phyloP scores from a whole-genome alignment of 2,329 filamentous ascomycete species.

The Xylaria sp. region DNA sequence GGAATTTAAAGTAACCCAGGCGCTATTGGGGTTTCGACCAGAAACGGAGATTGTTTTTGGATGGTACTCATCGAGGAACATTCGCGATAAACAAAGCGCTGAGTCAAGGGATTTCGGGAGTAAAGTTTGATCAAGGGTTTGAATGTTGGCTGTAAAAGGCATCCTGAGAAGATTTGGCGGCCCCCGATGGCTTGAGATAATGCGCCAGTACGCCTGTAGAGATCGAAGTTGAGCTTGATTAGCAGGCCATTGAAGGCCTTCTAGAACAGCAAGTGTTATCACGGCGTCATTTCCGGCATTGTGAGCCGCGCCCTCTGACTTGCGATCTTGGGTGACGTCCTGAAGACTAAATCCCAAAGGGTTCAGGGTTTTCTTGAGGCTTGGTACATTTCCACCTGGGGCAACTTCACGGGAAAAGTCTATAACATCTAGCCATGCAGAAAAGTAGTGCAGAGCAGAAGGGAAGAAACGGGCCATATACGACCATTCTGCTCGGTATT shows the following conservation, averaged over 20 bases:
- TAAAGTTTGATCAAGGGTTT: conserved; percentile 19
- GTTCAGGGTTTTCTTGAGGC: conserved; percentile 26
- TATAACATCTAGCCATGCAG: conserved; percentile 30
- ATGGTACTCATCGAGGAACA: conserved; percentile 25
- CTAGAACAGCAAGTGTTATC: conserved; percentile 26
- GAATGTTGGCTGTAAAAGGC: conserved; percentile 25
- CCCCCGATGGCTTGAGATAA: conserved; percentile 21
- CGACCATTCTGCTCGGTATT: conserved; percentile 22
- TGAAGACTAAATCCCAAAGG: conserved; percentile 22
- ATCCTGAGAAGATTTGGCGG: conserved; percentile 16
- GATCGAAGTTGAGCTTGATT: conserved; percentile 24
- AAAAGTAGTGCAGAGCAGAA: conserved; percentile 26
- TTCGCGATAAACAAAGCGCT: conserved; percentile 22
- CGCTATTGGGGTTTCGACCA: conserved; percentile 12
- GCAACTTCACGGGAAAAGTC: conserved; percentile 26
- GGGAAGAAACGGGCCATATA: conserved; percentile 28
- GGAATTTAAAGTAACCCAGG: conserved; percentile 18
- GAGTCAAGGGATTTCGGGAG: conserved; percentile 21
- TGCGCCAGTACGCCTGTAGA: conserved; percentile 23
- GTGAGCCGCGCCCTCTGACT: conserved; percentile 27
- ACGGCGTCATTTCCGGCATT: conserved; percentile 26
- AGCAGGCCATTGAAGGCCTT: conserved; percentile 25
- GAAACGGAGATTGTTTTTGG: conserved; percentile 21
- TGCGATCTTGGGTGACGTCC: conserved; percentile 23
- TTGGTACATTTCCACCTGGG: conserved; percentile 29